These are phyloP conservation scores for Effrenium voratum DNA, from an alignment of 73 alveolate species.

Conservation along the genomic window DNA sequence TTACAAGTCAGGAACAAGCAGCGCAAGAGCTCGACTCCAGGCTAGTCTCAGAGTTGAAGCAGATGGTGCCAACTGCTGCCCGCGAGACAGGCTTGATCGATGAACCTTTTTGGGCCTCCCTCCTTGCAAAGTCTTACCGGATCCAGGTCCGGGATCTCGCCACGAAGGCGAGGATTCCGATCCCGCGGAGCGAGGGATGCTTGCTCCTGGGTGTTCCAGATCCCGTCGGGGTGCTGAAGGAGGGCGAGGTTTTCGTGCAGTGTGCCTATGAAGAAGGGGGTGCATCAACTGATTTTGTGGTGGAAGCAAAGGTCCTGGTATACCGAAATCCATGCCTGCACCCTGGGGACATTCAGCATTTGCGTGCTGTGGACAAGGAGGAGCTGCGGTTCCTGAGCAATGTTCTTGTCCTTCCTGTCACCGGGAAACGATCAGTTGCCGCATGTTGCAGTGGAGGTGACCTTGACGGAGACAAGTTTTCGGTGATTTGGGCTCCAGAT, in stretches of 20 bases:
- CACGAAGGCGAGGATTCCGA: not conserved
- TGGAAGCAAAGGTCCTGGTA: not conserved
- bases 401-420: not conserved
- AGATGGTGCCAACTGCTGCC: not conserved
- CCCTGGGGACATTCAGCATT: not conserved
- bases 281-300: not conserved
- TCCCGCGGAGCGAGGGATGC: not conserved
- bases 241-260: not conserved
- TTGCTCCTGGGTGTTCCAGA: not conserved
- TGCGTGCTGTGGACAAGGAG: not conserved
- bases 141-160: not conserved
- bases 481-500: not conserved
- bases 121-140: not conserved
- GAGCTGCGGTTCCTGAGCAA: not conserved
- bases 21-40: too few species aligned
- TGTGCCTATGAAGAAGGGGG: not conserved
- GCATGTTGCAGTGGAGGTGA: not conserved
- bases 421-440: not conserved
- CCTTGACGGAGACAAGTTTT: constrained; percentile 4
- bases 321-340: not conserved
- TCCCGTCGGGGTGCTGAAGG: not conserved
- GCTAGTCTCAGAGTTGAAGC: too few species aligned
- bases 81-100: not conserved
- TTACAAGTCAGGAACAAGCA: not conserved
- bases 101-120: constrained; percentile 2